Conservation (phyloP, 2,329 filamentous ascomycete genomes). For the Fusarium udum region DNA sequence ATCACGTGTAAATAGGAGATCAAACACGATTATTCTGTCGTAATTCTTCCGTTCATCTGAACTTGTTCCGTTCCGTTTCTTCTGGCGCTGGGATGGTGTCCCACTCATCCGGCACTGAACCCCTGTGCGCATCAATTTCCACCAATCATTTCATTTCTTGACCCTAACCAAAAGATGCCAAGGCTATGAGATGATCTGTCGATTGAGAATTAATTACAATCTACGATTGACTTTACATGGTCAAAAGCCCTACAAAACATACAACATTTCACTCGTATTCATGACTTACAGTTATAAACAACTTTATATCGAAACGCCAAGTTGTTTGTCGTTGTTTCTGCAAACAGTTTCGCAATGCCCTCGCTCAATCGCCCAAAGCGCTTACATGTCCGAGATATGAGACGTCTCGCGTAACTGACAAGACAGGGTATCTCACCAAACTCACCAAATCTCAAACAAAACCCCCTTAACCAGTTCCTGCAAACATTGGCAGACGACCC, state of each 20-base stretch:
- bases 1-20: not conserved
- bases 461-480: not conserved
- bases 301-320: not conserved
- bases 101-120: constrained; percentile 28
- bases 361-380: constrained; percentile 18
- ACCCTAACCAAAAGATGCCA: not conserved
- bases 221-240: constrained; percentile 3
- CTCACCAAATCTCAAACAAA: constrained; percentile 8
- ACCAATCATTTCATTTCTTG: constrained; percentile 22
- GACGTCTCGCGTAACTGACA: constrained; percentile 29
- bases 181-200: not conserved
- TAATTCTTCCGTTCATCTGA: constrained; percentile 13
- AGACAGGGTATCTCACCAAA: constrained; percentile 19
- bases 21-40: not conserved
- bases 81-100: constrained; percentile 1
- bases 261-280: rapidly evolving
- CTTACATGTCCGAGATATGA: constrained; percentile 30
- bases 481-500: constrained; percentile 9
- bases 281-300: not conserved
- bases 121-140: constrained; percentile 34
- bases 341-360: not conserved
- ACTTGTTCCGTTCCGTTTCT: constrained; percentile 12
- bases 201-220: not conserved
- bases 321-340: not conserved
- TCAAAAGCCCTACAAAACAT: not conserved